A percentile compares a stretch with the other conserved stretches of the same genome.
phyloP scores from a whole-genome alignment of 257 asterid genomes.

The Striga asiatica region DNA sequence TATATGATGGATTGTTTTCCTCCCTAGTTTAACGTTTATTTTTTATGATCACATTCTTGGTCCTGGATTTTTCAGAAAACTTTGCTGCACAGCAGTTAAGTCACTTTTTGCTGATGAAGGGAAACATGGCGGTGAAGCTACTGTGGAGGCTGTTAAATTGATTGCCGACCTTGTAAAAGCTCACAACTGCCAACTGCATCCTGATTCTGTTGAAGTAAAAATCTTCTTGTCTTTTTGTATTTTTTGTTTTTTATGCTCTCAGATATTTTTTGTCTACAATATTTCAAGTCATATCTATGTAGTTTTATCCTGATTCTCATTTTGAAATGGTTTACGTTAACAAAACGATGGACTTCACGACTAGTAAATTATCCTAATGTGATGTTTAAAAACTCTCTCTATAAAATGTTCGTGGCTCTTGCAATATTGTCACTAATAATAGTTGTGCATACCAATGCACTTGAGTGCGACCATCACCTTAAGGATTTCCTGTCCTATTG shows the following conservation, averaged over 20 bases:
- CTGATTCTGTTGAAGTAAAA: constrained; percentile 81
- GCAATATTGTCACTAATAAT: background rate
- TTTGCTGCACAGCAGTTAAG: constrained; percentile 54
- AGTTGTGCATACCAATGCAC: background rate
- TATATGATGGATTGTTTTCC: background rate
- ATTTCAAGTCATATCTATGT: background rate
- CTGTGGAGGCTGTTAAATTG: constrained; percentile 80
- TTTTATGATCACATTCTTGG: background rate
- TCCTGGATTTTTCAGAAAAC: constrained; percentile 41
- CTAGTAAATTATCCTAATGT: background rate
- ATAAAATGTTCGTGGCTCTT: no score
- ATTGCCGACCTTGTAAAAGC: constrained; percentile 80
- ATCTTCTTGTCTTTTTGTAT: background rate
- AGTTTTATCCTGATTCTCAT: background rate
- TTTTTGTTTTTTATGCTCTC: constrained; percentile 4
- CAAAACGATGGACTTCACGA: background rate
- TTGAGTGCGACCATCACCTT: background rate
- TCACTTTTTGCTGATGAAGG: constrained; percentile 75
- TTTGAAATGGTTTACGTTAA: background rate
- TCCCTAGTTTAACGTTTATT: background rate
- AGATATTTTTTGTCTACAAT: background rate
- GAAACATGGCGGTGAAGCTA: constrained; percentile 94
- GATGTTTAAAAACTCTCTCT: no score
- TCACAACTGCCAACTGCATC: constrained; percentile 68
- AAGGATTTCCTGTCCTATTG: background rate